Conservation (phyloP, 2,329 filamentous ascomycete species). For the Fusarium fracticaudum region DNA sequence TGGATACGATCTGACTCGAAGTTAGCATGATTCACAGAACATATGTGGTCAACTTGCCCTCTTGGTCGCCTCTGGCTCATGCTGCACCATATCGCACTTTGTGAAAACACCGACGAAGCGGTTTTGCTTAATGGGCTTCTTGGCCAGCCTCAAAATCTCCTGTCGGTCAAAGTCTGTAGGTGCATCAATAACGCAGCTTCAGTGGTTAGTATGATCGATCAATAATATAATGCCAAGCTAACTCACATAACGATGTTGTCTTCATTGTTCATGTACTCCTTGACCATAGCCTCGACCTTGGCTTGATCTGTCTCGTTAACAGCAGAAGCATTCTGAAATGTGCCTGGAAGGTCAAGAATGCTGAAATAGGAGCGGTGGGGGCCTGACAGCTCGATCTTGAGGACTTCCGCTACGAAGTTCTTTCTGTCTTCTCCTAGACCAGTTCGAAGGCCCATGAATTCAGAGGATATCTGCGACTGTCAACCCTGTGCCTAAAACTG, state of each 20-base stretch:
- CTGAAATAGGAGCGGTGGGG: conserved; percentile 50
- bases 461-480: conserved; percentile 37
- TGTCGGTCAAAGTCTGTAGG: conserved; percentile 45
- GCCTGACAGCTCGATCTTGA: conserved; percentile 51
- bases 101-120: conserved; percentile 51
- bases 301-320: conserved; percentile 45
- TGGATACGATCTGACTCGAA: conserved; percentile 15
- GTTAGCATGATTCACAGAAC: neutral
- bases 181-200: conserved; percentile 49
- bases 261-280: conserved; percentile 48
- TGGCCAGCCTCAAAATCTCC: conserved; percentile 43
- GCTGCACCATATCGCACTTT: conserved; percentile 47
- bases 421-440: conserved; percentile 37
- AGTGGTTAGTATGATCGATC: neutral
- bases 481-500: neutral
- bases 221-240: rapidly evolving
- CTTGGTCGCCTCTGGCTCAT: conserved; percentile 15
- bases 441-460: conserved; percentile 45
- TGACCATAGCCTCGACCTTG: conserved; percentile 46
- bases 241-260: conserved; percentile 53
- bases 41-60: neutral
- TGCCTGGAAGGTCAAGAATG: conserved; percentile 51
- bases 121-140: conserved; percentile 39
- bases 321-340: conserved; percentile 37
- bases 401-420: conserved; percentile 51